A percentile compares a stretch with the other conserved stretches of the same genome.
These are phyloP conservation scores for Collybia nuda DNA, from an alignment of 768 basidiomycete genomes.

Conservation along the genomic window DNA sequence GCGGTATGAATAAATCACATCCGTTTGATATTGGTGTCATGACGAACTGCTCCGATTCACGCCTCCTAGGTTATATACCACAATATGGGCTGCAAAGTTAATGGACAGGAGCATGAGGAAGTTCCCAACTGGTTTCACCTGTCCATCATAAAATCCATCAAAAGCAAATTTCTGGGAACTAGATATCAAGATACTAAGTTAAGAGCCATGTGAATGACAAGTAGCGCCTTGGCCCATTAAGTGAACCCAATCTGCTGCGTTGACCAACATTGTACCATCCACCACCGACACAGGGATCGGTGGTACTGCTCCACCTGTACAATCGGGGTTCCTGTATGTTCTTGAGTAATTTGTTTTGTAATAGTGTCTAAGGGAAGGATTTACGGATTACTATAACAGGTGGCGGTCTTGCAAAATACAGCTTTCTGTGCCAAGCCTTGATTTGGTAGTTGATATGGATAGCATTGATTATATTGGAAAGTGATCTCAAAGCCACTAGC, in stretches of 20 bases:
- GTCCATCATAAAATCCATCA: too few relatives aligned
- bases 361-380: background rate
- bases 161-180: too few relatives aligned
- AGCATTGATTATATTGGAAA: slow-evolving; percentile 13
- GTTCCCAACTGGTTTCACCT: too few relatives aligned
- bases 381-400: slow-evolving; percentile 22
- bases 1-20: too few relatives aligned
- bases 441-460: slow-evolving; percentile 12
- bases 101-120: too few relatives aligned
- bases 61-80: too few relatives aligned
- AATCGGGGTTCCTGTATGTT: slow-evolving; percentile 21
- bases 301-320: slow-evolving; percentile 23
- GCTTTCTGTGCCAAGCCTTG: slow-evolving; percentile 14
- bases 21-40: too few relatives aligned
- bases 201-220: slow-evolving; percentile 13
- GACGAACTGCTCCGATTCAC: too few relatives aligned
- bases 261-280: slow-evolving; percentile 12
- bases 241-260: slow-evolving; percentile 19
- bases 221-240: slow-evolving; percentile 20
- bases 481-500: slow-evolving; percentile 7
- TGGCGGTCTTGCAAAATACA: slow-evolving; percentile 18
- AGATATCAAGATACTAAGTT: background rate
- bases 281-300: slow-evolving; percentile 18
- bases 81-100: too few relatives aligned
- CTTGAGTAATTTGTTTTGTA: background rate